These are phyloP conservation scores for Trifolium dubium DNA, from an alignment of 306 rosid genomes.

Conservation along the genomic window DNA sequence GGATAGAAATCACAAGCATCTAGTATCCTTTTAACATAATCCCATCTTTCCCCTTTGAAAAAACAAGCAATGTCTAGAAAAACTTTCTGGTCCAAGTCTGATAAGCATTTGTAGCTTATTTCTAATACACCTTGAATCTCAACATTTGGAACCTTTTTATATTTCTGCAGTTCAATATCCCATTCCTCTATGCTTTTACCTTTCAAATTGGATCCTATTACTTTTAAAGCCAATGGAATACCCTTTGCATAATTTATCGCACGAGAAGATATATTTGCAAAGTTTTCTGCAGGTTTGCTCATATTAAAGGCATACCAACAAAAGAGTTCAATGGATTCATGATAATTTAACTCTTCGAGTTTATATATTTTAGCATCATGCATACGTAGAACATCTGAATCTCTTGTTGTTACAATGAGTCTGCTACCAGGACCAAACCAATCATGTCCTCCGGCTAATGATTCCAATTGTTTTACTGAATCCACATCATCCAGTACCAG, in stretches of 20 bases:
- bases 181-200: background rate
- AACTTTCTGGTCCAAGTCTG: background rate
- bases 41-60: constrained; percentile 7
- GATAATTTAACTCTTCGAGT: background rate
- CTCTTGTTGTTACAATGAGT: background rate
- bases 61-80: background rate
- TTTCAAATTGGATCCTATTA: background rate
- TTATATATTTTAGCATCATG: background rate
- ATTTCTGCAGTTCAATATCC: background rate
- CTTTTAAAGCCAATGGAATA: constrained; percentile 1
- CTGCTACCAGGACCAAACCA: background rate
- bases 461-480: background rate
- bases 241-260: constrained; percentile 1
- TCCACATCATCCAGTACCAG: background rate
- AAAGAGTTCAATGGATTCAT: background rate
- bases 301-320: constrained; percentile 1
- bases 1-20: background rate
- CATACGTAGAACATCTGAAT: background rate
- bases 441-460: background rate
- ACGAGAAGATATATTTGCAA: background rate
- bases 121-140: background rate
- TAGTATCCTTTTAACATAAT: background rate
- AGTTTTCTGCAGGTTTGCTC: background rate
- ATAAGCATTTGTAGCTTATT: constrained; percentile 1
- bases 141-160: background rate